Base-by-base conservation (phyloP, 2,329 filamentous ascomycete genomes). In the Fusarium robinianum region DNA sequence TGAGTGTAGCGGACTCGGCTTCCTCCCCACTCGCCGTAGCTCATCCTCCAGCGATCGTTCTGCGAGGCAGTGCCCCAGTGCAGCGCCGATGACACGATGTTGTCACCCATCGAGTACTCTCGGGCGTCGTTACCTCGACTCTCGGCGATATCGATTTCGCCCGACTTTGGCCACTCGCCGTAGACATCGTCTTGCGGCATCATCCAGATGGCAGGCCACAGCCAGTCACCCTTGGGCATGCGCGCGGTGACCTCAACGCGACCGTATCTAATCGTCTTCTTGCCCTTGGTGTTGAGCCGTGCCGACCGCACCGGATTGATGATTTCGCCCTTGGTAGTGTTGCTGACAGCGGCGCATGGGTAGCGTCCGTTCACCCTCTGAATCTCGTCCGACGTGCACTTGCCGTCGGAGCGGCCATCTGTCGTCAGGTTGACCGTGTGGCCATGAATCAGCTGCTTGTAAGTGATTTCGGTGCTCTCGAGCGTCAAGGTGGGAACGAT, bases 81-180 rank as follows among this genome's bases (percentile, higher is more conserved):
- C 18, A 77, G 53, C 5, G 74, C 67, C 22, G 67, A 68, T 8
- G 63, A 67, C 30, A 69, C 60, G 5, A 67, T 59, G 47, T 77
- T 68, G 9, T 43, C 69, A 60, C 30, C 74, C 55, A 58, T 58
- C 4, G 44, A 27, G 22, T 58, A 58, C 2, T 8, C 37, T 14
- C 32, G 49, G 67, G 33, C 73, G 59, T 63, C 60, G 51, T 80
- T 80, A 23, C 77, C 77, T 22, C 74, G 67, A 18, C 66, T 64
- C 63, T 79, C 75, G 43, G 69, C 66, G 41, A 80, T 75, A 57
- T 80, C 77, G 43, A 80, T 80, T 61, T 80, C 77, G 8, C 77
- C 77, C 23, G 70, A 74, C 11, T 64, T 60, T 2, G 77, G 77
- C 77, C 77, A 80, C 11, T 59, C 58, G 8, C 77, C 77, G 46